Conservation (phyloP, 768 basidiomycete species). For the Tephrocybe sp. region DNA sequence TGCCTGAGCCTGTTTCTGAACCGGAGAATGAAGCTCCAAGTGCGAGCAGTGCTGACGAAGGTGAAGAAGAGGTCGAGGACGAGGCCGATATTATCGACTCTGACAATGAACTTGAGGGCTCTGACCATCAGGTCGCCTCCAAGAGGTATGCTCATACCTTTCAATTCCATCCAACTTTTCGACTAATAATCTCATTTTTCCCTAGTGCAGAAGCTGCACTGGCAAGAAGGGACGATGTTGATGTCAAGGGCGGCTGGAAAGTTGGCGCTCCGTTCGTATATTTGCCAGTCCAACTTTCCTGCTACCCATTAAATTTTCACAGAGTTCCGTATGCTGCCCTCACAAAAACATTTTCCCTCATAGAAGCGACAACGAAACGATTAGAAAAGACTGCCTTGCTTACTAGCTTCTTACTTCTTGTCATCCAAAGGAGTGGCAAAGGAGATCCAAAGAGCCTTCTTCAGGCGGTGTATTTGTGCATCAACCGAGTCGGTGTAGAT, state of each 20-base stretch:
- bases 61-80: slow-evolving; percentile 36
- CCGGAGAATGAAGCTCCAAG: slow-evolving; percentile 20
- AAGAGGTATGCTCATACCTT: slow-evolving; percentile 49
- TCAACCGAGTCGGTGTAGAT: slow-evolving; percentile 71
- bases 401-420: slow-evolving; percentile 84
- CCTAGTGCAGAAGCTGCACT: slow-evolving; percentile 68
- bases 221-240: slow-evolving; percentile 62
- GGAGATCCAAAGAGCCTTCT: slow-evolving; percentile 75
- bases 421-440: slow-evolving; percentile 81
- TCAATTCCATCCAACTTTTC: not conserved
- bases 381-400: slow-evolving; percentile 88
- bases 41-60: slow-evolving; percentile 22
- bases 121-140: slow-evolving; percentile 44
- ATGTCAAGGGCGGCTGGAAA: slow-evolving; percentile 81
- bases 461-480: slow-evolving; percentile 92
- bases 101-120: slow-evolving; percentile 28
- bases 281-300: not conserved
- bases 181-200: not conserved
- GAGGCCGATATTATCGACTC: slow-evolving; percentile 28
- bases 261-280: slow-evolving; percentile 71
- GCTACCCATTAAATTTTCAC: not conserved
- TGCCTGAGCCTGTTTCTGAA: slow-evolving; percentile 28
- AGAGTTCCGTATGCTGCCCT: slow-evolving; percentile 96
- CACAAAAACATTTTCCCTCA: slow-evolving; percentile 81
- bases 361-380: slow-evolving; percentile 94